Percentiles rank a stretch among this genome's conserved stretches.
These are phyloP conservation scores for Lactarius akahatsu DNA, from an alignment of 768 basidiomycete species.

Conservation along the genomic window DNA sequence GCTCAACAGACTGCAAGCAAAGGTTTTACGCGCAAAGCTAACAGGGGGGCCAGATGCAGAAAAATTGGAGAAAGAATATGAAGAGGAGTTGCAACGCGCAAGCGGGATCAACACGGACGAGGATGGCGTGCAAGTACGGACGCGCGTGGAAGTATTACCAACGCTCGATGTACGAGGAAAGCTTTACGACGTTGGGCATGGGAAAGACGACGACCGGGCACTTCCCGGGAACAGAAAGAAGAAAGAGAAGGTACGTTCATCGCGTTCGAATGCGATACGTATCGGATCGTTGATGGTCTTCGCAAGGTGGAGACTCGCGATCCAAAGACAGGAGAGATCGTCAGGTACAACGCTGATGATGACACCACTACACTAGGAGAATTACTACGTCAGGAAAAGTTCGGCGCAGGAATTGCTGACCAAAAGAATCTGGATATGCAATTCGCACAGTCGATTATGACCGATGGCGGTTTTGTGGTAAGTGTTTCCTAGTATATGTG, in stretches of 20 bases:
- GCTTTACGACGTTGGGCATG: slow-evolving; percentile 88
- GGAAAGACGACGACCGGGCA: slow-evolving; percentile 53
- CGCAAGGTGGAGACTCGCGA: slow-evolving; percentile 84
- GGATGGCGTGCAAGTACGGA: slow-evolving; percentile 46
- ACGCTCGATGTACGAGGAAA: slow-evolving; percentile 82
- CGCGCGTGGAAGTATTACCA: slow-evolving; percentile 80
- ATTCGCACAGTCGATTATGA: slow-evolving; percentile 83
- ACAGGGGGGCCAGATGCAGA: slow-evolving; percentile 77
- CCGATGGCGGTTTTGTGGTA: slow-evolving; percentile 86
- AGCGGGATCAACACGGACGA: slow-evolving; percentile 36
- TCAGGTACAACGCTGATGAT: slow-evolving; percentile 90
- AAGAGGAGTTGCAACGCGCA: slow-evolving; percentile 53
- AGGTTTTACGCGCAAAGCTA: slow-evolving; percentile 87
- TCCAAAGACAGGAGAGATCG: slow-evolving; percentile 82
- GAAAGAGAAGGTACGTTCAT: slow-evolving; percentile 58
- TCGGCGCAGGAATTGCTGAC: slow-evolving; percentile 84
- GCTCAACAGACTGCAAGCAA: slow-evolving; percentile 90
- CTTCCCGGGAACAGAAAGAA: slow-evolving; percentile 75
- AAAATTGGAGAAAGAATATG: slow-evolving; percentile 82
- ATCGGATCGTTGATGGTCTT: slow-evolving; percentile 10
- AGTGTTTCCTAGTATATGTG: slow-evolving; percentile 25
- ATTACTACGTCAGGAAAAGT: slow-evolving; percentile 89
- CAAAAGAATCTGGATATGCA: slow-evolving; percentile 91
- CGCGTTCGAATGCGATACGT: slow-evolving; percentile 9
- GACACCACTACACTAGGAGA: slow-evolving; percentile 85